Conservation (phyloP, 805 yeast genomes). For the Sungouiozyma intestinalis region DNA sequence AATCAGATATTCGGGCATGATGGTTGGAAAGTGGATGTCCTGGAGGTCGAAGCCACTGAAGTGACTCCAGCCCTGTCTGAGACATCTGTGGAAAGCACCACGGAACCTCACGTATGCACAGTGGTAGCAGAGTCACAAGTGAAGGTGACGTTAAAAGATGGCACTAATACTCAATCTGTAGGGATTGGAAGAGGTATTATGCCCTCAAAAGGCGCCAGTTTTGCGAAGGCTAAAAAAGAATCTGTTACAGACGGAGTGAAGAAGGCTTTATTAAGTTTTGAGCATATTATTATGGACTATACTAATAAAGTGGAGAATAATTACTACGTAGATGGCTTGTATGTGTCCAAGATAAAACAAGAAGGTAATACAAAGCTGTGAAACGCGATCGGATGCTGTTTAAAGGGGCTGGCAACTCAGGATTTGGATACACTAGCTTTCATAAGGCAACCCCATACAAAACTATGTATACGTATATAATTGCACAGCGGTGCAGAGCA, state of each 20-base stretch:
- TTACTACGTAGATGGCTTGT: conserved; percentile 28
- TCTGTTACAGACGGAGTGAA: conserved; percentile 81
- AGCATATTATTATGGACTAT: conserved; percentile 41
- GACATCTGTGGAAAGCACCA: background rate
- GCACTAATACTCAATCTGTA: conserved; percentile 67
- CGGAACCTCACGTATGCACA: conserved; percentile 7
- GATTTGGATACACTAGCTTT: too few relatives aligned
- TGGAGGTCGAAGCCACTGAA: conserved; percentile 18
- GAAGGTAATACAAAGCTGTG: too few relatives aligned
- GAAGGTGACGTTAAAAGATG: conserved; percentile 65
- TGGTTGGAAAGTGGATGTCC: conserved; percentile 45
- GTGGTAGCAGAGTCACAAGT: conserved; percentile 36
- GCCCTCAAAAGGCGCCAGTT: conserved; percentile 56
- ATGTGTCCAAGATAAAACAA: conserved; percentile 5
- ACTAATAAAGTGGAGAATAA: conserved; percentile 27
- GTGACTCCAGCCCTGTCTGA: conserved; percentile 4
- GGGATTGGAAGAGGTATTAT: conserved; percentile 67
- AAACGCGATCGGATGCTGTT: too few relatives aligned
- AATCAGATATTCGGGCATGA: conserved; percentile 45
- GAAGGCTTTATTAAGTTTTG: conserved; percentile 69
- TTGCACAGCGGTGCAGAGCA: too few relatives aligned
- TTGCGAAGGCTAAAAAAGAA: conserved; percentile 71
- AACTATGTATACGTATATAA: too few relatives aligned
- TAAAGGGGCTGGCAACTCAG: too few relatives aligned
- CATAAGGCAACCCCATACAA: too few relatives aligned